These are phyloP conservation scores for Penicillium waksmanii DNA, from an alignment of 495 filamentous ascomycete genomes.

Conservation along the genomic window DNA sequence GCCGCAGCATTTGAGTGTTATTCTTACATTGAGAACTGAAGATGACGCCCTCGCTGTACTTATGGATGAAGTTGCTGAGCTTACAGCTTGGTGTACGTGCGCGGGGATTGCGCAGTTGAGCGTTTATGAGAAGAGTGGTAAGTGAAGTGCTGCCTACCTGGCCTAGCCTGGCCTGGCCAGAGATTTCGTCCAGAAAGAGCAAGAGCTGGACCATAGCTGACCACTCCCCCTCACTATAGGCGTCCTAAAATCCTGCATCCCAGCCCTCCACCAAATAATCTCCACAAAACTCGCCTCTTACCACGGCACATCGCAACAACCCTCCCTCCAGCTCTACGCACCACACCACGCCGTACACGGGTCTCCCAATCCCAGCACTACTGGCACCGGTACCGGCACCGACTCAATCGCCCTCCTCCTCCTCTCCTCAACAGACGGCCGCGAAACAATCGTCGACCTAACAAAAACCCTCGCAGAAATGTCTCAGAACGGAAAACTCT, in stretches of 20 bases:
- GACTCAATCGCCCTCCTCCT: constrained; percentile 79
- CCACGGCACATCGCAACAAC: constrained; percentile 70
- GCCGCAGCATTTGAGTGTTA: constrained; percentile 85
- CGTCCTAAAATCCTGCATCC: constrained; percentile 81
- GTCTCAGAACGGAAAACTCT: constrained; percentile 85
- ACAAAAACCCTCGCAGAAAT: constrained; percentile 94
- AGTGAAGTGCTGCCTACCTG: constrained; percentile 14
- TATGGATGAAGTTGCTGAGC: constrained; percentile 86
- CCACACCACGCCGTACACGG: constrained; percentile 62
- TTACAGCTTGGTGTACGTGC: constrained; percentile 88
- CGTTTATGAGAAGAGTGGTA: constrained; percentile 91
- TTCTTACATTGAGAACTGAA: constrained; percentile 74
- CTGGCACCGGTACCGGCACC: too few species aligned
- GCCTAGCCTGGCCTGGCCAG: too few species aligned
- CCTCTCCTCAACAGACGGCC: constrained; percentile 83
- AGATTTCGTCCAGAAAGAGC: too few species aligned
- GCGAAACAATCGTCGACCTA: constrained; percentile 90
- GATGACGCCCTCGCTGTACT: constrained; percentile 75
- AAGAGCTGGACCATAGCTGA: neutral
- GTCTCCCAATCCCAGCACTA: constrained; percentile 24
- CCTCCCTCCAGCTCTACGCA: constrained; percentile 70
- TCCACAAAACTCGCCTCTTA: constrained; percentile 76
- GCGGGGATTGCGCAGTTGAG: constrained; percentile 83
- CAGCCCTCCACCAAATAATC: constrained; percentile 73
- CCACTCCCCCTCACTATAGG: constrained; percentile 50